A percentile compares a stretch with the other conserved stretches of the same genome.
Conservation (phyloP, 2,329 filamentous ascomycete species). For the Epichloe sp. region DNA sequence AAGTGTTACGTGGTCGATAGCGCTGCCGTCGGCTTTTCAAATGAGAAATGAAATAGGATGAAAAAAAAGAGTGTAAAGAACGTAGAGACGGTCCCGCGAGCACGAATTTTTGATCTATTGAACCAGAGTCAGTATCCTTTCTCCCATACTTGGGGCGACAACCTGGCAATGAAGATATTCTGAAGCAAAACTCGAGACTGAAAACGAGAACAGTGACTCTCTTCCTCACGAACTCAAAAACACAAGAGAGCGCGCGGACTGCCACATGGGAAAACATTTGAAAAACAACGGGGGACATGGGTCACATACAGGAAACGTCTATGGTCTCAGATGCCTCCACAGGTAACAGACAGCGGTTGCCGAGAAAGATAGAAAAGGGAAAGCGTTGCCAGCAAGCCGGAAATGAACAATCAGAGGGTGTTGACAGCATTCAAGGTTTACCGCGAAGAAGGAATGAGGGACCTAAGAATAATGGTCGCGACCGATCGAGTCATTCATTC, state of each 20-base stretch:
- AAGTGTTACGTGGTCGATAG: not conserved
- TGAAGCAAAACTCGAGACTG: not conserved
- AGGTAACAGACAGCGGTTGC: not conserved
- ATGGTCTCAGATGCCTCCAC: conserved; percentile 1
- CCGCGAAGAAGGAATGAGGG: not conserved
- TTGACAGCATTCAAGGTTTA: not conserved
- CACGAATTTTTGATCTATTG: not conserved
- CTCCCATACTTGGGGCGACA: not conserved
- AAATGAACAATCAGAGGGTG: not conserved
- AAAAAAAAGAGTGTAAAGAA: not conserved
- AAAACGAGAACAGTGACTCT: not conserved
- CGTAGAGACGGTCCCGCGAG: not conserved
- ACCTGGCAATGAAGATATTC: not conserved
- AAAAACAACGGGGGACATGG: not conserved
- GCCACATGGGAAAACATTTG: not conserved
- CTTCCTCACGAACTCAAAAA: not conserved
- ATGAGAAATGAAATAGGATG: not conserved
- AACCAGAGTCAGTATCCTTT: not conserved
- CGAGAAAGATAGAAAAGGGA: not conserved
- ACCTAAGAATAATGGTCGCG: not conserved
- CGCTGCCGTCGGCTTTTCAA: not conserved
- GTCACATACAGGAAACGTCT: conserved; percentile 3
- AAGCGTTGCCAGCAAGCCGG: conserved; percentile 2
- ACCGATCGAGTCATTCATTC: not conserved
- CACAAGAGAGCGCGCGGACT: not conserved